phyloP scores from a whole-genome alignment of 2,329 filamentous ascomycete species.

The Colletotrichum sp. region DNA sequence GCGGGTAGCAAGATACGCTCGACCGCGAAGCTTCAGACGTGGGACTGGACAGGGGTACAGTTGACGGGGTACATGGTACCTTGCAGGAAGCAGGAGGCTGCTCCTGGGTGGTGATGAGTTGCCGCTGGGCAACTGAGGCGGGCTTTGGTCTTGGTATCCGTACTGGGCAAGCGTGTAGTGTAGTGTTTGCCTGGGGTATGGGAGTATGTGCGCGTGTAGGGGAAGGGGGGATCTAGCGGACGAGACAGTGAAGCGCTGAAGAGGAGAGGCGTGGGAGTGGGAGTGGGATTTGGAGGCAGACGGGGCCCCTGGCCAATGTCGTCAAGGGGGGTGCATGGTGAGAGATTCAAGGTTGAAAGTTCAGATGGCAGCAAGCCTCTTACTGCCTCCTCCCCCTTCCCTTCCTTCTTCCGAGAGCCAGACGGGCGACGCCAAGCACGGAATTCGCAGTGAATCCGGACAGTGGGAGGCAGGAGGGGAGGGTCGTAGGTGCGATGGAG shows the following conservation, averaged over 20 bases:
- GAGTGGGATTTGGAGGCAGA: not conserved
- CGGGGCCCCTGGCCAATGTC: not conserved
- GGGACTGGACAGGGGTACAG: slow-evolving; percentile 9
- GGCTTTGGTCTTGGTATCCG: not conserved
- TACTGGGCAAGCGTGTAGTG: not conserved
- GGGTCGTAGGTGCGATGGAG: not conserved
- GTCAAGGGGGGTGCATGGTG: slow-evolving; percentile 6
- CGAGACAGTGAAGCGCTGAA: not conserved
- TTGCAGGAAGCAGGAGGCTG: slow-evolving; percentile 1
- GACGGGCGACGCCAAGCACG: not conserved
- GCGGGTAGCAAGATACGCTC: slow-evolving; percentile 21
- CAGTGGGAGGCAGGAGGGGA: not conserved
- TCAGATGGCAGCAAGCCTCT: slow-evolving; percentile 22
- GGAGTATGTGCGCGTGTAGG: not conserved
- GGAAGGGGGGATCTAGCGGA: slow-evolving; percentile 13
- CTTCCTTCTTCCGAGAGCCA: not conserved
- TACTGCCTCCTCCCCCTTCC: not conserved
- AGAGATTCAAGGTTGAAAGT: slow-evolving; percentile 10
- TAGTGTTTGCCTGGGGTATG: not conserved
- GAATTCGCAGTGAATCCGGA: not conserved
- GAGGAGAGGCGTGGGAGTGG: not conserved
- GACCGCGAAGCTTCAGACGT: slow-evolving; percentile 21
- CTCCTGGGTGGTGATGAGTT: not conserved
- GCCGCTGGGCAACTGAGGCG: not conserved
- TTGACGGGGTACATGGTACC: not conserved